Evolutionary conservation across 805 yeast genomes (phyloP), one percentile per base, ranked within the genome.

Genomic region (Ogataea polymorpha): DNA sequence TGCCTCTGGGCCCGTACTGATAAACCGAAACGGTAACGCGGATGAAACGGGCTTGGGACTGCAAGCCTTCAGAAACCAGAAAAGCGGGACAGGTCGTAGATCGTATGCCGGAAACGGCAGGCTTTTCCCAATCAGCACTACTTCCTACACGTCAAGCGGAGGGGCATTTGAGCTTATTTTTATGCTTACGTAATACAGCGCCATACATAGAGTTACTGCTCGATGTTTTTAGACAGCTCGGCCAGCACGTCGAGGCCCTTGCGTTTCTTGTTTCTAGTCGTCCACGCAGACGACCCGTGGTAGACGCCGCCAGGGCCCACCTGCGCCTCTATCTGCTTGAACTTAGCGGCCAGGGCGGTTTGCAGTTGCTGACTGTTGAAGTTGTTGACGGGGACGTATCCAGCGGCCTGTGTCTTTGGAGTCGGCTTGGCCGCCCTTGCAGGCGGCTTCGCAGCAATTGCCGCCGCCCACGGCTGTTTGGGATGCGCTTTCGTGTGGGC

Each of bases 241-340:
- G 53, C 49, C 29, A 52, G 39, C 24, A 52, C 46, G 41, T 52
- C 54, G 23, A 52, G 35, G 7, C 50, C 54, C 16, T 20, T 29
- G 16, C 49, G 33, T 29, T 40, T 29, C 37, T 37, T 21, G 44
- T 46, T 25, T 32, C 21, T 26, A 32, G 29, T 25, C 9, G 45
- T 30, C 51, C 51, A 48, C 3, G 44, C 41, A 3, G 14, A 37
- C 2, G 45, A n/a, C 16, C 42, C 31, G 10, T 35, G 44, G 34
- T 38, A 44, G 15, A 23, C 35, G 4, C 43, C 42, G 2, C n/a
- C 27, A 5, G 44, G 36, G 12, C 51, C 51, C 16, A 39, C 26
- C 28, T 44, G 48, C 10, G 44, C 30, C 29, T 43, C 50, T 11
- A 50, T 17, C 32, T 46, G 49, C 33, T 34, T 47, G 36, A 50